Conservation (phyloP, 805 yeast genomes). For the Maudiozyma turicensis region DNA sequence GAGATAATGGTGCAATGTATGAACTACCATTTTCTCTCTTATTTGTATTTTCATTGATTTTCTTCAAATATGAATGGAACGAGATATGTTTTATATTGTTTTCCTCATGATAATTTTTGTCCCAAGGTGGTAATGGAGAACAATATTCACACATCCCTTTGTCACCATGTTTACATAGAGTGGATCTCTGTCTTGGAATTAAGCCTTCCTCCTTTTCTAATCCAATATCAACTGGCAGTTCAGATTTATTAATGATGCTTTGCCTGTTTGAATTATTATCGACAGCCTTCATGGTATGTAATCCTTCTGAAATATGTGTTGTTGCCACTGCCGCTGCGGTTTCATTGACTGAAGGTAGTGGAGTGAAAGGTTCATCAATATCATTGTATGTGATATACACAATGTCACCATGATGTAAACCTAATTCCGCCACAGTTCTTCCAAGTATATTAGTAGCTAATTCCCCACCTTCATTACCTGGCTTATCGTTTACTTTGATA, state of each 20-base stretch:
- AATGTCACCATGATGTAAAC: slow-evolving; percentile 54
- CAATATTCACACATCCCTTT: slow-evolving; percentile 98
- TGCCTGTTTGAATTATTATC: neutral
- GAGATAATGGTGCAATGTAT: slow-evolving; percentile 71
- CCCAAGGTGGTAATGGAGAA: slow-evolving; percentile 94
- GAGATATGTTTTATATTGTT: slow-evolving; percentile 80
- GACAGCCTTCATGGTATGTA: neutral
- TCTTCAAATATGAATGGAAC: slow-evolving; percentile 72
- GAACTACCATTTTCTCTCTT: slow-evolving; percentile 50
- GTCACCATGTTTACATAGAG: slow-evolving; percentile 75
- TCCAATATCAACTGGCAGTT: slow-evolving; percentile 55
- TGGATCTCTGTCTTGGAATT: slow-evolving; percentile 51
- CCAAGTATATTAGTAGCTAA: slow-evolving; percentile 18
- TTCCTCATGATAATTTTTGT: slow-evolving; percentile 60
- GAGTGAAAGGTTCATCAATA: too few relatives aligned
- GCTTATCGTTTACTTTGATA: slow-evolving; percentile 21
- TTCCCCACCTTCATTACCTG: slow-evolving; percentile 17
- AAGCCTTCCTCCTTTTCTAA: slow-evolving; percentile 64
- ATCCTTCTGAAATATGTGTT: slow-evolving; percentile 4
- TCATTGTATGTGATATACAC: slow-evolving; percentile 34
- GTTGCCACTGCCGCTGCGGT: neutral
- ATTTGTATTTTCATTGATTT: slow-evolving; percentile 56
- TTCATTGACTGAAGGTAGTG: neutral
- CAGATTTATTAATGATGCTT: slow-evolving; percentile 21
- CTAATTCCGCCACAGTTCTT: slow-evolving; percentile 33